These are phyloP conservation scores for Butyriboletus loyo DNA, from an alignment of 768 basidiomycete species.

Conservation along the genomic window DNA sequence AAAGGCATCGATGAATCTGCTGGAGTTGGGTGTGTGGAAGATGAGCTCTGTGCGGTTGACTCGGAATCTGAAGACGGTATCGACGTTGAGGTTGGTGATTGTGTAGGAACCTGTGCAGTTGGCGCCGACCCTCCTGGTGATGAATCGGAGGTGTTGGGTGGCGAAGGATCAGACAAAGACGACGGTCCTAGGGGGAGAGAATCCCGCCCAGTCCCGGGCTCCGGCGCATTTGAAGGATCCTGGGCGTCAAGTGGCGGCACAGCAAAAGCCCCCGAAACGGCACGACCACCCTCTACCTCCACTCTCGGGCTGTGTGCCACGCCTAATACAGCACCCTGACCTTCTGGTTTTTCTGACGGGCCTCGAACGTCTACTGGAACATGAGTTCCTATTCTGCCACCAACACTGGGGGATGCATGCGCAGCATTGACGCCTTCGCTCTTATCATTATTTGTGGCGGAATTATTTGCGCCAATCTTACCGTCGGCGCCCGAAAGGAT, in stretches of 20 bases:
- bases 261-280: constrained; percentile 22
- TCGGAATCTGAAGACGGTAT: constrained; percentile 1
- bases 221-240: constrained; percentile 24
- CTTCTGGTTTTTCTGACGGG: constrained; percentile 3
- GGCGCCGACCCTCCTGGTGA: constrained; percentile 1
- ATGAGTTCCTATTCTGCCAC: neutral
- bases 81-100: constrained; percentile 1
- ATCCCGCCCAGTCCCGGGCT: constrained; percentile 4
- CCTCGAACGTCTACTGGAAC: neutral
- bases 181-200: constrained; percentile 14
- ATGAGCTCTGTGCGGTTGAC: neutral
- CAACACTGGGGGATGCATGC: constrained; percentile 3
- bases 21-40: constrained; percentile 5
- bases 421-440: neutral
- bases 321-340: constrained; percentile 9
- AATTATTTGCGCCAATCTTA: neutral
- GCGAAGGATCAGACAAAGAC: constrained; percentile 4
- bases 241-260: constrained; percentile 19
- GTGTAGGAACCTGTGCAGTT: constrained; percentile 1
- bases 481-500: neutral
- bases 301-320: constrained; percentile 23
- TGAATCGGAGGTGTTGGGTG: constrained; percentile 7
- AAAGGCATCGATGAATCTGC: constrained; percentile 29
- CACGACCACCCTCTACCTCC: constrained; percentile 14
- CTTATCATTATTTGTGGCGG: constrained; percentile 6